phyloP scores from a whole-genome alignment of 352 stramenopile genomes.

The Phytophthora pseudosyringae region DNA sequence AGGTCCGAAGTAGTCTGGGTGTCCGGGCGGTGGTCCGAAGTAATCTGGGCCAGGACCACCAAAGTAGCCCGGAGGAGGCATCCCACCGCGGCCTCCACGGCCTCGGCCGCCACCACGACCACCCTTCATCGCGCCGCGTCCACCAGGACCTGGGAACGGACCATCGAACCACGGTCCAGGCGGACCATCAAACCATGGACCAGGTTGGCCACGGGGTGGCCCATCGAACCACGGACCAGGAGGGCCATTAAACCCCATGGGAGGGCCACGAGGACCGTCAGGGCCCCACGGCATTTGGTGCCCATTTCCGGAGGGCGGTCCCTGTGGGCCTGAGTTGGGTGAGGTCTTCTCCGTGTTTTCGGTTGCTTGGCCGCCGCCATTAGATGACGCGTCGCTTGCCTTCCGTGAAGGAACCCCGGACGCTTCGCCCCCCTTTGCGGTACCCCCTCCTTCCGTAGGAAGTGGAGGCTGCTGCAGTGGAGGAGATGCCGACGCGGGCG shows the following conservation, averaged over 20 bases:
- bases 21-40: slow-evolving; percentile 72
- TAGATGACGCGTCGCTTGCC: slow-evolving; percentile 33
- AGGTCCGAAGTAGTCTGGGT: slow-evolving; percentile 81
- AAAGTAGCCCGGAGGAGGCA: slow-evolving; percentile 75
- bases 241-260: slow-evolving; percentile 62
- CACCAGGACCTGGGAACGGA: slow-evolving; percentile 62
- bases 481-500: slow-evolving; percentile 29
- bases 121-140: slow-evolving; percentile 50
- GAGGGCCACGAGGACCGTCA: slow-evolving; percentile 48
- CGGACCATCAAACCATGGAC: slow-evolving; percentile 78
- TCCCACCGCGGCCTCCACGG: slow-evolving; percentile 35
- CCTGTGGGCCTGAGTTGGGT: slow-evolving; percentile 32
- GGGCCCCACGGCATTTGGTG: slow-evolving; percentile 37
- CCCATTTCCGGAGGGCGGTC: slow-evolving; percentile 39
- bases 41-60: slow-evolving; percentile 74
- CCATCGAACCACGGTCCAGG: slow-evolving; percentile 83
- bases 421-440: slow-evolving; percentile 10
- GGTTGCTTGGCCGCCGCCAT: slow-evolving; percentile 13
- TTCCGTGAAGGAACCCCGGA: slow-evolving; percentile 19
- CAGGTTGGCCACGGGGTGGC: slow-evolving; percentile 55
- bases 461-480: slow-evolving; percentile 48
- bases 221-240: slow-evolving; percentile 79
- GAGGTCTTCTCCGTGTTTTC: slow-evolving; percentile 35
- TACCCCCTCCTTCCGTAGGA: slow-evolving; percentile 33
- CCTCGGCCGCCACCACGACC: slow-evolving; percentile 53